Evolutionary conservation across 768 basidiomycete genomes (phyloP), one percentile per base, ranked within the genome.

Genomic region (Strobilomyces confusus): DNA sequence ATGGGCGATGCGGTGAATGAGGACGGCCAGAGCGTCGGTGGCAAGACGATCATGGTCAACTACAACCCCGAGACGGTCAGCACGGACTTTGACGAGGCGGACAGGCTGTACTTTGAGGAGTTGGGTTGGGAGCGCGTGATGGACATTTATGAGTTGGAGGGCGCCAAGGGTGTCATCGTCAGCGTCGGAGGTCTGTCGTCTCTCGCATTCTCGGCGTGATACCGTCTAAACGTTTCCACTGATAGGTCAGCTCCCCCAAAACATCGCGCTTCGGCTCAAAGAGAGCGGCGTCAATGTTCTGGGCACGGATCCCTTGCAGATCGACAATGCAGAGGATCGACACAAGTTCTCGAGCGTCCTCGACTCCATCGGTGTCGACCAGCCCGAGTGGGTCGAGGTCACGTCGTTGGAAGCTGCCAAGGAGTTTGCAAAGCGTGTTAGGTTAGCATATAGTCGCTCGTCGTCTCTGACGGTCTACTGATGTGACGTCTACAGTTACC

Each of bases 31-130:
- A 41, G 20, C 14, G 55, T 63, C 23, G 63, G 64, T 1, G 87
- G 89, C 67, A 85, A 85, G 73, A 98, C 97, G 41, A 86, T 99
- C 75, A 98, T 98, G 95, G 81, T 99, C 80, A 99, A 99, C 78
- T 99, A 99, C 74, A 99, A 98, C 73, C 95, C 95, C 9, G 97
- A 99, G 74, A 99, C 97, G 4, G 97, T 98, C 38, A 98, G 95
- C 8, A 99, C 97, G 52, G 97, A 98, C 71, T 99, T 95, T 70
- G 97, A 99, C 65, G 97, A 99, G 74, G 97, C 97, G n/a, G 97
- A 98, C 64, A 78, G 97, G 53, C 75, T 99, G 44, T 99, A 99
- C 77, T 99, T 99, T 68, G 97, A 99, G 70, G 95, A 98, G 69
- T 83, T 99, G 53, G 93, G 95, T 46, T 98, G 81, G 73, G 97